Evolutionary conservation across 352 stramenopile genomes (phyloP), one percentile per base, ranked within the genome.

Genomic region (Halophytophthora batemanensis): DNA sequence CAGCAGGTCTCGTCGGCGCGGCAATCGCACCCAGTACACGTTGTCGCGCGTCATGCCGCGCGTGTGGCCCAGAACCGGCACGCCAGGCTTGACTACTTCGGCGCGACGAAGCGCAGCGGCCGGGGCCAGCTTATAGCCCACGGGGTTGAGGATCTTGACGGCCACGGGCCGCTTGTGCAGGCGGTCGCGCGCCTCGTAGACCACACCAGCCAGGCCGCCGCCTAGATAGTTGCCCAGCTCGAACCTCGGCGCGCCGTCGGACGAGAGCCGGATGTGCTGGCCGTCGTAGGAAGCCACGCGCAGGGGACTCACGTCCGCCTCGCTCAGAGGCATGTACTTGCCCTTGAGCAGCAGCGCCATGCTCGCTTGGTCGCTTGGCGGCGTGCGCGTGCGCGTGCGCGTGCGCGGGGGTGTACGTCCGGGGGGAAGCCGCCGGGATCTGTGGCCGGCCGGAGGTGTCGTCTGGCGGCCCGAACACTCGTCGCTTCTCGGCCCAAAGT

Each of bases 131-230:
- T 97, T 95, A 66, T 98, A 98, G 52, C 93, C 90, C 34, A 98
- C 93, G 8, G 96, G 94, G 62, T 99, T 98, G 17, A 99, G 69
- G 53, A 98, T 98, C 74, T 99, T 99, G 47, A 98, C 93, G 28
- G 96, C 95, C 22, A 98, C 82, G 33, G 86, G 78, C 14, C 82
- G 74, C 56, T 90, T 80, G 35, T 68, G 61, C n/a, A 79, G 66
- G 40, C 75, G 65, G 61, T 96, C 87, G 44, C 87, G 87, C 0
- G 85, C 86, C 54, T 98, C 91, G 64, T 98, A 97, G 8, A 98
- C 92, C 35, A 95, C 87, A 51, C 92, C 91, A 0, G 92, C 90
- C 56, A 96, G 93, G 48, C 92, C 92, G 23, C 90, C 88, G 45
- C 92, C 92, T 6, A 98, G 67, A 56, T 97, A 98, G 56, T 96